phyloP scores from a whole-genome alignment of 2,329 filamentous ascomycete species.

The Diaporthe sp. region DNA sequence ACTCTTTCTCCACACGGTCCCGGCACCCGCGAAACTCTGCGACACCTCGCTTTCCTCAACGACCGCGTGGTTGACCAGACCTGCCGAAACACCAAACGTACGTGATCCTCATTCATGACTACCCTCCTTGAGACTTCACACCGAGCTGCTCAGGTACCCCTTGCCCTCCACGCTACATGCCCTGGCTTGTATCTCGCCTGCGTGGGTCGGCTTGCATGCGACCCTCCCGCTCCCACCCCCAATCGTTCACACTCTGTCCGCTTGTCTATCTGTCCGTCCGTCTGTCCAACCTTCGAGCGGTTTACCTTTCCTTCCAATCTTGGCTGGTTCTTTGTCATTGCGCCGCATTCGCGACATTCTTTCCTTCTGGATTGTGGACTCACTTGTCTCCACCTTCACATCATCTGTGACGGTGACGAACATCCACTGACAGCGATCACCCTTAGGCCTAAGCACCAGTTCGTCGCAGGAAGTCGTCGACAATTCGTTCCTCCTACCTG shows the following conservation, averaged over 20 bases:
- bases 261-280: conserved; percentile 8
- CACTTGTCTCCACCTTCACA: conserved; percentile 10
- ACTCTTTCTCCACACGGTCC: conserved; percentile 32
- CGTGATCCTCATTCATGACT: conserved; percentile 53
- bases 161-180: conserved; percentile 44
- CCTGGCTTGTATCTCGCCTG: conserved; percentile 43
- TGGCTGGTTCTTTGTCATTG: conserved; percentile 33
- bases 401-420: conserved; percentile 3
- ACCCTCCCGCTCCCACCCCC: conserved; percentile 42
- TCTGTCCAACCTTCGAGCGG: conserved; percentile 9
- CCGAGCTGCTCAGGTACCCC: conserved; percentile 51
- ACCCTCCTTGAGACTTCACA: conserved; percentile 46
- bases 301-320: conserved; percentile 37
- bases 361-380: conserved; percentile 37
- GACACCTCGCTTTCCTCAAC: conserved; percentile 42
- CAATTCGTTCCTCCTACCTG: neutral
- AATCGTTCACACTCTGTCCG: conserved; percentile 16
- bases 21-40: conserved; percentile 39
- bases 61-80: conserved; percentile 49
- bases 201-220: conserved; percentile 39
- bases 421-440: conserved; percentile 33
- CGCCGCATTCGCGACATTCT: conserved; percentile 30
- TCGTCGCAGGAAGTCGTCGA: conserved; percentile 13
- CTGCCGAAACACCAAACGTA: conserved; percentile 60
- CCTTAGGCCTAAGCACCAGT: conserved; percentile 11